Base-by-base conservation (phyloP, 352 stramenopile species). In the Blastocystis sp. region DNA sequence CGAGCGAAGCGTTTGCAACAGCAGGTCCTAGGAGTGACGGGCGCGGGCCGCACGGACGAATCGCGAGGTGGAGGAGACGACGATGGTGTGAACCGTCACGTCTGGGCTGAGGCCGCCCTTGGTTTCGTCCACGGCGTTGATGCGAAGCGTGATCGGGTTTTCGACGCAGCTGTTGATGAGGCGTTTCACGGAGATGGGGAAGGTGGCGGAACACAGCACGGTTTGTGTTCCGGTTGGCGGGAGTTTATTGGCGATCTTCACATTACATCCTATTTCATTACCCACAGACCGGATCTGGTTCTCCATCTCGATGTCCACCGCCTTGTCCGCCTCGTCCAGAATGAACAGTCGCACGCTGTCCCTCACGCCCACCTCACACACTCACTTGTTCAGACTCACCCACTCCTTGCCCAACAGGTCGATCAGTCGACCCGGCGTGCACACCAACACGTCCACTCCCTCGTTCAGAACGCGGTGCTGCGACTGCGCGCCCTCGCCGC, bases 251-350 rank as follows among this genome's bases (percentile, higher is more conserved):
- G 71, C 71, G 41, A 81, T 81, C 71, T 81, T 34, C 28, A 81
- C n/a, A 23, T 2, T 21, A 34, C 14, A 81, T 14, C 21, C 10
- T 17, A 56, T 5, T 28, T 45, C 4, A 66, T 17, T 9, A 48
- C 17, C 64, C 34, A 81, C 71, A 40, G 43, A 28, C 7, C 71
- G 71, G 41, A 81, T 81, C 52, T 81, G 71, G 41, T 81, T 81
- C 71, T 81, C 71, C 71, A 81, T 81, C 38, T 81, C 71, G 11
- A 81, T 65, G 38, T 81, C 71, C 10, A 21, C 14, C 21, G 71
- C 71, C 52, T 81, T 81, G 59, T 81, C 71, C 5, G 71, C 71
- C 52, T 81, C 71, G 10, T 81, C 71, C 43, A 81, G 71, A 11
- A 81, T 28, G 40, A 81, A 81, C 7, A 48, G 43, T 9, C 28